phyloP scores from a whole-genome alignment of 1,139 yeast genomes.

The Yamadazyma siamensis region DNA sequence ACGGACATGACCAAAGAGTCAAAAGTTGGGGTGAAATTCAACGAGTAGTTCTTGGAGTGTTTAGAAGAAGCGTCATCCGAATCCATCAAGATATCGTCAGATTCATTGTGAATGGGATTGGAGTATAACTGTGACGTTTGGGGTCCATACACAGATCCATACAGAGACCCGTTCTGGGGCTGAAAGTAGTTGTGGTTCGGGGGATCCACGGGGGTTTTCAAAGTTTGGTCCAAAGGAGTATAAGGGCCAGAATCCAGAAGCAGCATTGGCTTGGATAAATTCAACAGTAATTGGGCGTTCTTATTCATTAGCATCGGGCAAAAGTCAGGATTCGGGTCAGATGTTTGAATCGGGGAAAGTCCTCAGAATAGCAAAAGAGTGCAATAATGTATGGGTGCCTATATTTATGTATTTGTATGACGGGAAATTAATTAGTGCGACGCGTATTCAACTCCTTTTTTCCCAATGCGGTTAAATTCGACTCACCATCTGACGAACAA shows the following conservation, averaged over 20 bases:
- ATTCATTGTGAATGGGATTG: conserved; percentile 34
- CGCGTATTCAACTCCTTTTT: no score
- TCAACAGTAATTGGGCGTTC: conserved; percentile 24
- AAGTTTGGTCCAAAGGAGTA: conserved; percentile 46
- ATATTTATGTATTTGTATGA: no score
- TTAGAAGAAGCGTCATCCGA: conserved; percentile 28
- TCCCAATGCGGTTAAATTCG: no score
- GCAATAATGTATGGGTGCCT: no score
- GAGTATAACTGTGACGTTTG: conserved; percentile 17
- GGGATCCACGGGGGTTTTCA: conserved; percentile 39
- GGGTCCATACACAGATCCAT: background rate
- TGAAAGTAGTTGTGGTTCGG: conserved; percentile 16
- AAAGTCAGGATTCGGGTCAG: no score
- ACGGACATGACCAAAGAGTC: conserved; percentile 37
- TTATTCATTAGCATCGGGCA: conserved; percentile 24
- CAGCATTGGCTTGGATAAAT: conserved; percentile 27
- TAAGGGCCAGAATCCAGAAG: conserved; percentile 30
- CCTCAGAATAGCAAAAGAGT: no score
- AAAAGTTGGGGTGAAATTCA: conserved; percentile 34
- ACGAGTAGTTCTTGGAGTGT: conserved; percentile 25
- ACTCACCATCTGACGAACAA: no score
- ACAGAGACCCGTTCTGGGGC: background rate
- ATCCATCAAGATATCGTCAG: conserved; percentile 44
- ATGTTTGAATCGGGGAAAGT: no score
- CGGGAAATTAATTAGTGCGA: no score